These are phyloP conservation scores for Halophytophthora polymorphica DNA, from an alignment of 352 stramenopile species.

Conservation along the genomic window DNA sequence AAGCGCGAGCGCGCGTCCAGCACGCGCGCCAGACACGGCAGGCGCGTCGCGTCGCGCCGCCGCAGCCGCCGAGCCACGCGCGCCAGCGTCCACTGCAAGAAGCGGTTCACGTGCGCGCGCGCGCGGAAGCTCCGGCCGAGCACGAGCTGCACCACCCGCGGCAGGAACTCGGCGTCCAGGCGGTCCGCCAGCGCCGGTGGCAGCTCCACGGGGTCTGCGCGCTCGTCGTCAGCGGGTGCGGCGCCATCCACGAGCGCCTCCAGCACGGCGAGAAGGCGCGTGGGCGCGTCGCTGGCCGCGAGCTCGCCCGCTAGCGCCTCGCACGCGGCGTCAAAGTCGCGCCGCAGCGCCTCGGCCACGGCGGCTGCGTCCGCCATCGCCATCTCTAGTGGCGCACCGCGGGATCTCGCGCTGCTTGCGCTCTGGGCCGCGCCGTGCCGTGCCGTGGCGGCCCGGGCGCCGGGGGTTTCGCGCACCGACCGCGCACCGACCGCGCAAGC, in stretches of 20 bases:
- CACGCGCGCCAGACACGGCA: slow-evolving; percentile 47
- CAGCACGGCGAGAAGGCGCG: slow-evolving; percentile 29
- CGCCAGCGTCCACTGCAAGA: slow-evolving; percentile 48
- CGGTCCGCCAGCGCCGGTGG: slow-evolving; percentile 28
- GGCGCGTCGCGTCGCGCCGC: slow-evolving; percentile 32
- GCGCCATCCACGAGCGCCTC: slow-evolving; percentile 1
- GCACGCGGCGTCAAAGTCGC: slow-evolving; percentile 55
- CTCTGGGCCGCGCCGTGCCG: background rate
- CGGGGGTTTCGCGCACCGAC: slow-evolving; percentile 13
- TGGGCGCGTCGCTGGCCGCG: slow-evolving; percentile 25
- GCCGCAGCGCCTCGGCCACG: slow-evolving; percentile 29
- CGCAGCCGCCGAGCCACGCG: slow-evolving; percentile 25
- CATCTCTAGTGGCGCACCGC: background rate
- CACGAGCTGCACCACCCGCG: slow-evolving; percentile 54
- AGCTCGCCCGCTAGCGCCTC: slow-evolving; percentile 41
- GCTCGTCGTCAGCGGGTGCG: background rate
- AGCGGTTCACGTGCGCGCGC: slow-evolving; percentile 31
- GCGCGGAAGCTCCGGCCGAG: slow-evolving; percentile 32
- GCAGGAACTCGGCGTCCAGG: slow-evolving; percentile 51
- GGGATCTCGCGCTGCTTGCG: too few species aligned
- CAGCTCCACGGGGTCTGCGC: slow-evolving; percentile 9
- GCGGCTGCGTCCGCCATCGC: slow-evolving; percentile 8
- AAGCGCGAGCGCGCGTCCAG: slow-evolving; percentile 61
- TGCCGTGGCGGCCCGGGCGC: background rate
- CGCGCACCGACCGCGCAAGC: too few species aligned